phyloP scores from a whole-genome alignment of 495 filamentous ascomycete genomes.

The Stereocaulon alpinum region DNA sequence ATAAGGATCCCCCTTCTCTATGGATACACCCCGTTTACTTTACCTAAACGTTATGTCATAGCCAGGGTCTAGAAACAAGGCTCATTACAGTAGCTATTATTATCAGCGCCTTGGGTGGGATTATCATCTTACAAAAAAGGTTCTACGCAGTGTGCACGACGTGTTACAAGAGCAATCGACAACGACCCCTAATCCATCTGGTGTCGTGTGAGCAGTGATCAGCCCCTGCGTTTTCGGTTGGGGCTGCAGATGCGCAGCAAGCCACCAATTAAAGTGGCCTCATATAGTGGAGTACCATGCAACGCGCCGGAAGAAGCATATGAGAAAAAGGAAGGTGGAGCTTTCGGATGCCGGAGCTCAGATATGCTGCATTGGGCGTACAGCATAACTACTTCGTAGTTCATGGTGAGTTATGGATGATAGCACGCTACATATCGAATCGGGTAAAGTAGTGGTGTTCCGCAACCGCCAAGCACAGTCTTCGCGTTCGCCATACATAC shows the following conservation, averaged over 20 bases:
- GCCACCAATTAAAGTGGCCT: background rate
- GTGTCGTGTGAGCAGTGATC: constrained; percentile 1
- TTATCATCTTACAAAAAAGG: too few relatives aligned
- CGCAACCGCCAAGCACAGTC: background rate
- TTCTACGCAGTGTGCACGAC: background rate
- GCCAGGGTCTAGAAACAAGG: background rate
- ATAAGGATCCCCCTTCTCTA: constrained; percentile 16
- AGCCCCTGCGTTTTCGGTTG: background rate
- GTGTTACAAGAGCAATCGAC: background rate
- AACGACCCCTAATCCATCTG: background rate
- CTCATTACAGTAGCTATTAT: too few relatives aligned
- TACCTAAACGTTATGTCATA: constrained; percentile 20
- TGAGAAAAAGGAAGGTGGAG: too few relatives aligned
- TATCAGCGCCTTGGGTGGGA: too few relatives aligned
- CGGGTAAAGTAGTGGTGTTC: too few relatives aligned
- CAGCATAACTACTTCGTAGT: too few relatives aligned
- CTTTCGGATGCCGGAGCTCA: too few relatives aligned
- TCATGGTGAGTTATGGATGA: too few relatives aligned
- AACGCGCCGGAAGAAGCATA: too few relatives aligned
- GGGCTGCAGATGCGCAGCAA: background rate
- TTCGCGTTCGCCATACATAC: background rate
- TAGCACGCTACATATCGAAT: too few relatives aligned
- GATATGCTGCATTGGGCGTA: too few relatives aligned
- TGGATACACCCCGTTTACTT: constrained; percentile 10
- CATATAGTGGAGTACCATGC: too few relatives aligned